These are phyloP conservation scores for Arxiozyma heterogenica DNA, from an alignment of 1,139 yeast species.

Conservation along the genomic window DNA sequence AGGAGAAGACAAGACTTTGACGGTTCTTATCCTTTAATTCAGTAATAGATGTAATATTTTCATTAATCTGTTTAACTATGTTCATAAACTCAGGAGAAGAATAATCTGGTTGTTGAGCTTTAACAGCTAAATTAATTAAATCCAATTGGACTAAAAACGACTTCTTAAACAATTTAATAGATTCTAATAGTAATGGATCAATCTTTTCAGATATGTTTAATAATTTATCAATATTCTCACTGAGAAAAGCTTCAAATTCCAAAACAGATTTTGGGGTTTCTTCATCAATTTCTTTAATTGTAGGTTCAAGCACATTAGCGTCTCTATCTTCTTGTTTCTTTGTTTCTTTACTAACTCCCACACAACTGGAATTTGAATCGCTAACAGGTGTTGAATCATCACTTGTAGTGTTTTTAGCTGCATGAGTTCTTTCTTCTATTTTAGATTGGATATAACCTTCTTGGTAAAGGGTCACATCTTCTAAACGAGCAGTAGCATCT, in stretches of 20 bases:
- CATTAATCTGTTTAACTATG: conserved; percentile 62
- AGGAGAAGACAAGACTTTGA: conserved; percentile 53
- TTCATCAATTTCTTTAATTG: conserved; percentile 24
- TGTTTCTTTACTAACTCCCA: neutral
- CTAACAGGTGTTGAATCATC: conserved; percentile 13
- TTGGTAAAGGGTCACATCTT: conserved; percentile 77
- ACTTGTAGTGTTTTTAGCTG: neutral
- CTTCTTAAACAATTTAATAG: conserved; percentile 43
- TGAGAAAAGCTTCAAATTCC: conserved; percentile 49
- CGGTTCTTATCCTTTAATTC: conserved; percentile 69
- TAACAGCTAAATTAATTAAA: conserved; percentile 51
- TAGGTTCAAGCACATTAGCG: conserved; percentile 20
- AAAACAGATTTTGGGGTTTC: conserved; percentile 37
- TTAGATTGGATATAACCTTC: conserved; percentile 37
- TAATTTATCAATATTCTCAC: conserved; percentile 51
- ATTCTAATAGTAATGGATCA: conserved; percentile 56
- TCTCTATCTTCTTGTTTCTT: conserved; percentile 8
- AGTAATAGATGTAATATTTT: conserved; percentile 47
- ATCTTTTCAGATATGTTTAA: conserved; percentile 47
- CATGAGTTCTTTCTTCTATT: conserved; percentile 11
- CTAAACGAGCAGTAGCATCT: conserved; percentile 88
- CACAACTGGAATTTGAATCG: conserved; percentile 2
- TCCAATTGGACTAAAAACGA: conserved; percentile 55
- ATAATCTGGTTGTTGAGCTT: conserved; percentile 56
- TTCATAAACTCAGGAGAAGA: conserved; percentile 46